phyloP scores from a whole-genome alignment of 495 filamentous ascomycete species.

The Daldinia caldariorum region DNA sequence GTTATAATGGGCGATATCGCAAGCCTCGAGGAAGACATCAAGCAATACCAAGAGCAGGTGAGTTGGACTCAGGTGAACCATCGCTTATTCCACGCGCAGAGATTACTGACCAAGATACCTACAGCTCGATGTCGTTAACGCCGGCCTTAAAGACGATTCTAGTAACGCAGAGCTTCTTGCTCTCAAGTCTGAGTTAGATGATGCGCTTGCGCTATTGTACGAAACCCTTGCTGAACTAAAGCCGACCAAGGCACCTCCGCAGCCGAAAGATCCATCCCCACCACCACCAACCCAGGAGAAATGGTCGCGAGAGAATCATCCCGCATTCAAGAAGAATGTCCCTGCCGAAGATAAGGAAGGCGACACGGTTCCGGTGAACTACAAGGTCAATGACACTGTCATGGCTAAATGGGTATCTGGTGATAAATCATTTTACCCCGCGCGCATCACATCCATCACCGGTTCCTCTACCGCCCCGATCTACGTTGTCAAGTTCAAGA shows the following conservation, averaged over 20 bases:
- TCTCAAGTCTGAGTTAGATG: slow-evolving; percentile 83
- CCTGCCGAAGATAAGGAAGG: slow-evolving; percentile 56
- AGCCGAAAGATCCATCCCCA: slow-evolving; percentile 54
- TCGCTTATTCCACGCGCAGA: background rate
- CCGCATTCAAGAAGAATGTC: slow-evolving; percentile 68
- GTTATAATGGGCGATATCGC: slow-evolving; percentile 65
- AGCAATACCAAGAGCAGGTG: slow-evolving; percentile 86
- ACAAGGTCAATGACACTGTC: slow-evolving; percentile 88
- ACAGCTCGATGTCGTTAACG: slow-evolving; percentile 83
- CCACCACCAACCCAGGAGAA: slow-evolving; percentile 67
- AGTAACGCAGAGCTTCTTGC: slow-evolving; percentile 81
- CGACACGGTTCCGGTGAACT: slow-evolving; percentile 61
- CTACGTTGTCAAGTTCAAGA: slow-evolving; percentile 94
- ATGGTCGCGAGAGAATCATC: slow-evolving; percentile 79
- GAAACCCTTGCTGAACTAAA: slow-evolving; percentile 83
- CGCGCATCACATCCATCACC: slow-evolving; percentile 91
- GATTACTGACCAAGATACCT: slow-evolving; percentile 19
- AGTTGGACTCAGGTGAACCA: slow-evolving; percentile 13
- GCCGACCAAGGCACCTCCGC: slow-evolving; percentile 61
- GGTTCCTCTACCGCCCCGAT: slow-evolving; percentile 87
- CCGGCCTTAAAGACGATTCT: slow-evolving; percentile 81
- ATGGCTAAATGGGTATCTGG: slow-evolving; percentile 90
- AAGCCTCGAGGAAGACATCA: slow-evolving; percentile 76
- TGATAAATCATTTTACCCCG: slow-evolving; percentile 90
- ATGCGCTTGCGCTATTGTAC: slow-evolving; percentile 81